Evolutionary conservation across 2,329 filamentous ascomycete genomes (phyloP), one percentile per base, ranked within the genome.

Genomic region (Calonectria ilicicola): DNA sequence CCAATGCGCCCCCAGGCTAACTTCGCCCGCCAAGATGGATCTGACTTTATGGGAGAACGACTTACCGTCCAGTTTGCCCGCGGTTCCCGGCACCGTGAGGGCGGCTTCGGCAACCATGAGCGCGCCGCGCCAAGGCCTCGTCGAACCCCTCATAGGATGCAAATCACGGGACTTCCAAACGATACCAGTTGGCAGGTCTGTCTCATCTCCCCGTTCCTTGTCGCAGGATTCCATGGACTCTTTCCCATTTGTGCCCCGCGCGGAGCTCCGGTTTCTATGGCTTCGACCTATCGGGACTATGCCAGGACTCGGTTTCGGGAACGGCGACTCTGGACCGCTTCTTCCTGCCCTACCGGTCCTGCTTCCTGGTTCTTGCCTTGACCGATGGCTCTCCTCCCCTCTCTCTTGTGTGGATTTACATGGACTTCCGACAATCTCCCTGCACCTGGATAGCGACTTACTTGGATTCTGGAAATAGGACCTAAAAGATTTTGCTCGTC

Each of bases 121-220:
- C 89, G 91, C 79, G 86, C 85, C 68, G 86, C 89, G 75, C 90
- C 91, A 77, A 94, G 97, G 82, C 97, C 97, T 77, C 94, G 97
- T 83, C 95, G 97, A 85, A 99, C 97, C 79, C 93, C 95, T 79
- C 95, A 96, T 86, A 94, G 97, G 85, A 98, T 99, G 97, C 93
- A 96, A 86, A 97, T 99, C 83, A 94, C 94, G 89, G 96, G 96
- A 89, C 95, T 99, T 86, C 96, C 96, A 84, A 93, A 92, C 88
- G 96, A 98, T 90, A 99, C 97, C 90, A 98, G 96, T 92, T 99
- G 97, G 97, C 97, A 99, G 97, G 97, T 99, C 93, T 97, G 97
- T 94, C 88, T 84, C 84, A 84, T 85, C 89, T 88, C 88, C 91
- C 88, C 87, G 87, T 90, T 89, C 84, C 81, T 89, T 88, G 84